Percentiles rank a stretch among this genome's conserved stretches.
Evolutionary conservation across 2,329 filamentous ascomycete genomes (phyloP).

Genomic region (Cladophialophora exuberans): DNA sequence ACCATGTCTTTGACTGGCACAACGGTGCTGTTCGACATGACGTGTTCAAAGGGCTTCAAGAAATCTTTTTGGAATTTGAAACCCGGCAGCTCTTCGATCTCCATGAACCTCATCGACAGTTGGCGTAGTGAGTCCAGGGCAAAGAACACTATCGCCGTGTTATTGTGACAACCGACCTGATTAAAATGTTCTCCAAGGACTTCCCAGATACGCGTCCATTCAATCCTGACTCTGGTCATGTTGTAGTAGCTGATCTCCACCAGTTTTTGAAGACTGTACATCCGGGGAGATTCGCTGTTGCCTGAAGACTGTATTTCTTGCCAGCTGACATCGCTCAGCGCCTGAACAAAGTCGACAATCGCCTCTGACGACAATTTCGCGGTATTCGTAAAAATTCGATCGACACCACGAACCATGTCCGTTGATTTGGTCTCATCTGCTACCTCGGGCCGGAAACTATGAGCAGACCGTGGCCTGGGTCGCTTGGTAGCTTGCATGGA

Average conservation of each 20-base stretch:
- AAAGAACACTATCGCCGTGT: slow-evolving; percentile 96
- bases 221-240: slow-evolving; percentile 96
- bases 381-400: slow-evolving; percentile 95
- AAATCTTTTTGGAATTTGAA: slow-evolving; percentile 99
- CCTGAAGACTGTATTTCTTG: slow-evolving; percentile 98
- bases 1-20: slow-evolving; percentile 98
- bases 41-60: slow-evolving; percentile 95
- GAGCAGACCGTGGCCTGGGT: slow-evolving; percentile 50
- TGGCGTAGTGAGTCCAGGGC: slow-evolving; percentile 93
- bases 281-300: slow-evolving; percentile 91
- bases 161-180: slow-evolving; percentile 92
- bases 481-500: slow-evolving; percentile 63
- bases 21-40: slow-evolving; percentile 89
- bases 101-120: slow-evolving; percentile 97
- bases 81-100: slow-evolving; percentile 93
- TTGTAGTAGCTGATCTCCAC: slow-evolving; percentile 99
- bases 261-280: slow-evolving; percentile 95
- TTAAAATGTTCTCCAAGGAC: slow-evolving; percentile 99
- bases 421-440: slow-evolving; percentile 90
- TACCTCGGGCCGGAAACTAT: slow-evolving; percentile 72
- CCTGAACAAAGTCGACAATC: slow-evolving; percentile 92
- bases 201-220: slow-evolving; percentile 98
- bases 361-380: slow-evolving; percentile 90
- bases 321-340: slow-evolving; percentile 95
- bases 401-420: slow-evolving; percentile 88